Base-by-base conservation (phyloP, 2,329 filamentous ascomycete species). In the Aureobasidium subglaciale region DNA sequence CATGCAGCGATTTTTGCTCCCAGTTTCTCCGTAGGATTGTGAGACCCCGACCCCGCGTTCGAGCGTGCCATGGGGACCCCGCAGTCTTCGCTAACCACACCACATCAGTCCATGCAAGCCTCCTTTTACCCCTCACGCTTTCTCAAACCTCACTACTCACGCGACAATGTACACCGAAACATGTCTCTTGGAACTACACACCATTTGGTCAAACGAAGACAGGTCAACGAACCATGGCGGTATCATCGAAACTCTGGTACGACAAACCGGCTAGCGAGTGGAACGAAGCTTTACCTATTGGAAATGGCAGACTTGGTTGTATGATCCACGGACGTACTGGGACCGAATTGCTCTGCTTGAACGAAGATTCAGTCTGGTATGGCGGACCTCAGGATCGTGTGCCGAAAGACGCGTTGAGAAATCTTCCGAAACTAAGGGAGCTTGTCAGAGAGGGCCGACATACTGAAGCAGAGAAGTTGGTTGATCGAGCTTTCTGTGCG, bases 341-440 rank as follows among this genome's bases (percentile, higher is more conserved):
- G 27, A 73, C 67, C 4, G 76, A 78, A 58, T 63, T 72, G 13
- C 62, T 78, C 4, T 70, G 73, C 42, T 63, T 78, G 25, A 78
- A 78, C 48, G 75, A 78, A 59, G 73, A 78, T 58, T 75, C 73
- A 2, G 68, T 75, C 2, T 76, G 72, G 73, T 76, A 75, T 62
- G 74, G 74, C 53, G 73, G 73, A 10, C 68, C 66, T 5, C 73
- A 74, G 58, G 65, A 74, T 55, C 71, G 75, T 15, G 73, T 70
- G 16, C 73, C 73, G 18, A 67, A 64, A 37, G 65, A 71, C 41
- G 32, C 56, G 1, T 30, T 37, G 38, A 11, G 66, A 5, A 11
- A 73, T 58, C 64, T 78, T 3, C 65, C 69, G 35, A 63, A 61
- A 16, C 62, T 77, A 5, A 67, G 75, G 53, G 62, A 70, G 46